A percentile compares a stretch with the other conserved stretches of the same genome.
These are phyloP conservation scores for Podaxis mareebaensis DNA, from an alignment of 768 basidiomycete species.

Conservation along the genomic window DNA sequence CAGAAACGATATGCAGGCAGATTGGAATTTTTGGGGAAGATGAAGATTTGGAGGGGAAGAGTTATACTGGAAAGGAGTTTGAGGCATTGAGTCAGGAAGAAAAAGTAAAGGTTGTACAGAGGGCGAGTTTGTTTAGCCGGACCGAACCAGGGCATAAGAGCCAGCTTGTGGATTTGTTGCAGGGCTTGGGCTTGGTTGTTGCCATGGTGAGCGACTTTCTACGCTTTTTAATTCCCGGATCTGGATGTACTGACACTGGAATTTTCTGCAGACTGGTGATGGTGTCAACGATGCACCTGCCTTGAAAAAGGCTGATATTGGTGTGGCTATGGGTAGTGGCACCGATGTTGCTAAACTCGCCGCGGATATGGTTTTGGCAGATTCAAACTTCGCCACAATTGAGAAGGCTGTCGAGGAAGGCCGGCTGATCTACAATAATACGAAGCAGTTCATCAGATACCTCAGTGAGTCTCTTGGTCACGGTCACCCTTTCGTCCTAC, in stretches of 20 bases:
- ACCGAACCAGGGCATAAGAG: slow-evolving; percentile 96
- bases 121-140: slow-evolving; percentile 87
- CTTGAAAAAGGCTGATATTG: slow-evolving; percentile 95
- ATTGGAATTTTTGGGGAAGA: slow-evolving; percentile 89
- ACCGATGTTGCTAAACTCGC: slow-evolving; percentile 98
- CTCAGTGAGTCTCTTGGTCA: slow-evolving; percentile 62
- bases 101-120: slow-evolving; percentile 83
- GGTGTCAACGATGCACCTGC: slow-evolving; percentile 99
- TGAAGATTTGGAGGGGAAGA: slow-evolving; percentile 93
- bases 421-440: slow-evolving; percentile 97
- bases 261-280: slow-evolving; percentile 73
- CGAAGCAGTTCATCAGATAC: slow-evolving; percentile 99
- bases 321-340: slow-evolving; percentile 98
- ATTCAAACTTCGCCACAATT: slow-evolving; percentile 97
- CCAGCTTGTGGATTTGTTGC: slow-evolving; percentile 91
- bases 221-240: not conserved
- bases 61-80: slow-evolving; percentile 91
- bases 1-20: slow-evolving; percentile 94
- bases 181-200: slow-evolving; percentile 88
- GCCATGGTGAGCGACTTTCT: slow-evolving; percentile 70
- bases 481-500: not conserved
- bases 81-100: slow-evolving; percentile 79
- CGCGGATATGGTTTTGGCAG: slow-evolving; percentile 96
- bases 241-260: not conserved
- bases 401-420: slow-evolving; percentile 97